These are phyloP conservation scores for Myrica gale DNA, from an alignment of 306 rosid species.

Conservation along the genomic window DNA sequence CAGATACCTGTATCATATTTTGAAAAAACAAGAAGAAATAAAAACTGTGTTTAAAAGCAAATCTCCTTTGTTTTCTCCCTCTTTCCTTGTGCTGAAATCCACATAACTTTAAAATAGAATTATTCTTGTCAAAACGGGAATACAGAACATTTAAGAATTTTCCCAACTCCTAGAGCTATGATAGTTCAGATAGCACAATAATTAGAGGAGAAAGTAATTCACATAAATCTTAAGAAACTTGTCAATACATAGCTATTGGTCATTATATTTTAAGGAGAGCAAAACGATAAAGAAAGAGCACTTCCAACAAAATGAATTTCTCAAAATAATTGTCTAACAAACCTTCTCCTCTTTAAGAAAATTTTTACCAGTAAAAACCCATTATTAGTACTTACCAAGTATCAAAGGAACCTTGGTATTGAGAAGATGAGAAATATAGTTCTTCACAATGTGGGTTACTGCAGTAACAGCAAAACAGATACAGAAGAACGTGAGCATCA, in stretches of 20 bases:
- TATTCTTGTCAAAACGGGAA: neutral
- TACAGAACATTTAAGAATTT: neutral
- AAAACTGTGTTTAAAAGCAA: neutral
- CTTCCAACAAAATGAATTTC: constrained; percentile 8
- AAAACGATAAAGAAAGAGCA: neutral
- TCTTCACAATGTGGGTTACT: constrained; percentile 86
- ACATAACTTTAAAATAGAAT: neutral
- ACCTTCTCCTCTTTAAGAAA: constrained; percentile 5
- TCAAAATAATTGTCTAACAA: constrained; percentile 6
- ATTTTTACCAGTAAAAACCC: neutral
- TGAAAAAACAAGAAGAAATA: constrained; percentile 11
- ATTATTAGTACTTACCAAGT: constrained; percentile 55
- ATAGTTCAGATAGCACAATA: neutral
- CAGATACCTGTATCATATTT: constrained; percentile 65
- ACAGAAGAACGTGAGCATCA: constrained; percentile 5
- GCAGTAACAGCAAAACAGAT: constrained; percentile 38
- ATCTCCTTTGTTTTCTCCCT: too few relatives aligned
- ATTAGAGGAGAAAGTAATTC: neutral
- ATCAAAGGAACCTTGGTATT: constrained; percentile 81
- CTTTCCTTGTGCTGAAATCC: too few relatives aligned
- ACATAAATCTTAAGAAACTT: neutral
- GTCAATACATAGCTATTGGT: neutral
- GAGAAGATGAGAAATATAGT: constrained; percentile 72
- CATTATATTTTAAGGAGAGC: neutral
- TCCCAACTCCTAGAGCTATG: neutral